Base-by-base conservation (phyloP, 2,329 filamentous ascomycete genomes). In the Sarocladium oryzae region DNA sequence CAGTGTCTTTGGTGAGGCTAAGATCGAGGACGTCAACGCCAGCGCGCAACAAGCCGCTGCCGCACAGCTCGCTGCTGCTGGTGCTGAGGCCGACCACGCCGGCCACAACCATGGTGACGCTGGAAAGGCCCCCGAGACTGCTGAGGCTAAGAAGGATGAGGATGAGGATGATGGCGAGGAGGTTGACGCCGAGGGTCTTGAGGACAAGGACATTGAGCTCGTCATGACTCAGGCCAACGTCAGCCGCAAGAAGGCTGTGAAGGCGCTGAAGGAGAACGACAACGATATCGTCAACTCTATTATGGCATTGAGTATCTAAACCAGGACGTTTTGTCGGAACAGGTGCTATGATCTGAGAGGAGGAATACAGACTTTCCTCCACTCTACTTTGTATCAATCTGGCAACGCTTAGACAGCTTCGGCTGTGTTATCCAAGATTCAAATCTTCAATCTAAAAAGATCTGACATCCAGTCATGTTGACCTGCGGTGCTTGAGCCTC, bases 231-330 rank as follows among this genome's bases (percentile, higher is more conserved):
- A 99, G 76, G 93, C 93, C 63, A 93, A 79, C 66, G 95, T 99
- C 64, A 96, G 89, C 63, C 84, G 93, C 72, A 96, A 95, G 78
- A 97, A 97, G 84, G 93, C 93, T 56, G 84, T 99, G 78, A 99
- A 97, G 78, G 93, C 95, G 52, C 81, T 99, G 68, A 91, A 90
- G 79, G 93, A 97, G 79, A 99, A 99, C 70, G 92, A 97, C 77
- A 96, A 97, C 67, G 93, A 99, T 70, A 99, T 99, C 77, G 93
- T 99, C 79, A 99, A 99, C 82, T 96, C 93, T 64, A 99, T 99
- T 78, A 99, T 99, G 93, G 91, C 92, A 62, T 77, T 99, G 71
- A 90, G 87, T 78, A 85, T 89, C 79, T 91, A 77, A 69, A 51
- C 53, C n/a, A 7, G 7, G 28, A 15, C 43, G 9, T 48, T 16